Evolutionary conservation across 208 protist genomes (phyloP), one percentile per base, ranked within the genome.

Genomic region (Acanthamoeba culbertsoni): DNA sequence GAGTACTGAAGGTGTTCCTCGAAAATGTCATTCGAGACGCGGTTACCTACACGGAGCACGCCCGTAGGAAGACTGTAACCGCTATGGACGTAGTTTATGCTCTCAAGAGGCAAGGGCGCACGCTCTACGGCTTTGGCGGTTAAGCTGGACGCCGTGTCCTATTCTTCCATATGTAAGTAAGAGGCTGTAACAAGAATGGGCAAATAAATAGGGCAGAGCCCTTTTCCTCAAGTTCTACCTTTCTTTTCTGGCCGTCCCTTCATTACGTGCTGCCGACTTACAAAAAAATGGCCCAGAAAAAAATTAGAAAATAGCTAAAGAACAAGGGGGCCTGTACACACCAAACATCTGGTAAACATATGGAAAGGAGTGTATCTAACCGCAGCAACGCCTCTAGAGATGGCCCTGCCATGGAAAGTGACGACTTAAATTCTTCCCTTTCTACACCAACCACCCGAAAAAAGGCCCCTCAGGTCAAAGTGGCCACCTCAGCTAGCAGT

Each of bases 31-130:
- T 99, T 91, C 97, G 98, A 92, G 98, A 99, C 93, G 96, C 98
- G 26, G 96, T 99, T 31, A 99, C 97, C 40, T 99, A 99, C 97
- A 99, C 98, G 93, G 98, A 99, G 94, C 98, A 99, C 94, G 98
- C 98, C 59, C 95, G 97, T 79, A 94, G 98, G 86, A 98, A 98
- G 95, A 99, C 98, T 62, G 98, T 99, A 23, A 99, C 98, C 48
- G 97, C 98, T 57, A 98, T 98, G 97, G 98, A 99, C 93, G 98
- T 99, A 51, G 98, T 99, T 53, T 98, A 98, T 93, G 98, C 98
- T 0, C 97, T 99, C 91, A 99, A 99, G 96, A 96, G 98, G 93
- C 98, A 99, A 95, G 98, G 98, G 65, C 94, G 97, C 91, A 99
- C 98, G 68, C 97, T 99, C 46, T 99, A 99, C 96, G 98, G 98